Percentiles rank a stretch among this genome's conserved stretches.
Evolutionary conservation across 23 red algal genomes (phyloP).

Genomic region (Pyropia yezoensis): DNA sequence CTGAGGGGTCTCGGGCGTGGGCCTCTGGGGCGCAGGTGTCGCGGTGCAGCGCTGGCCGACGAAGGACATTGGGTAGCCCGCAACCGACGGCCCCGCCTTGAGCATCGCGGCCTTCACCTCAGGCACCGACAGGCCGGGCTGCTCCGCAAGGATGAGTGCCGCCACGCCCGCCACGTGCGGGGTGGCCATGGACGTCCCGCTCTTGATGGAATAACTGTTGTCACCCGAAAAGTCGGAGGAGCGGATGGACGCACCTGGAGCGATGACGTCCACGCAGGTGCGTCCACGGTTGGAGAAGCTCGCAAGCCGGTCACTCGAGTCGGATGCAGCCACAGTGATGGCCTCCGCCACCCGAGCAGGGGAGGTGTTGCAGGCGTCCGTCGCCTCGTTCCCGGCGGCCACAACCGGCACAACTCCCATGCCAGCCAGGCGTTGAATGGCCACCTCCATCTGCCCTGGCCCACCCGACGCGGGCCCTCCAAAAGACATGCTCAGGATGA

Average conservation of each 20-base stretch:
- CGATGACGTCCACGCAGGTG: slow-evolving; percentile 37
- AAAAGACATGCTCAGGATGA: too few relatives aligned
- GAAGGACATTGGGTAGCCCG: too few relatives aligned
- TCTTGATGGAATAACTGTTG: slow-evolving; percentile 8
- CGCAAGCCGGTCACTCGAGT: slow-evolving; percentile 16
- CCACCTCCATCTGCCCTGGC: too few relatives aligned
- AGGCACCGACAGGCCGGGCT: neutral
- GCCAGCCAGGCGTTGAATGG: too few relatives aligned
- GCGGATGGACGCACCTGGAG: slow-evolving; percentile 29
- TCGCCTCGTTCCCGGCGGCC: slow-evolving; percentile 34
- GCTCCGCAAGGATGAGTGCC: slow-evolving; percentile 17
- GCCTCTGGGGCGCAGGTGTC: too few relatives aligned
- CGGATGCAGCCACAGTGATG: slow-evolving; percentile 39
- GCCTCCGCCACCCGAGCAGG: slow-evolving; percentile 20
- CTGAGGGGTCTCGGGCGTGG: too few relatives aligned
- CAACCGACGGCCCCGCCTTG: too few relatives aligned
- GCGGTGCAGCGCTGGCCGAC: too few relatives aligned
- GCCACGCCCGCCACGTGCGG: slow-evolving; percentile 39
- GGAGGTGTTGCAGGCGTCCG: slow-evolving; percentile 38
- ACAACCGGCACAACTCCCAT: slow-evolving; percentile 31
- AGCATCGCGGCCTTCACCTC: neutral
- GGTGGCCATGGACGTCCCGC: slow-evolving; percentile 49
- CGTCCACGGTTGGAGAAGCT: slow-evolving; percentile 17
- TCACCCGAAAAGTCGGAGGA: slow-evolving; percentile 17
- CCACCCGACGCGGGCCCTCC: too few relatives aligned